A percentile compares a stretch with the other conserved stretches of the same genome.
Evolutionary conservation across 495 filamentous ascomycete genomes (phyloP).

Genomic region (Daldinia bambusicola): DNA sequence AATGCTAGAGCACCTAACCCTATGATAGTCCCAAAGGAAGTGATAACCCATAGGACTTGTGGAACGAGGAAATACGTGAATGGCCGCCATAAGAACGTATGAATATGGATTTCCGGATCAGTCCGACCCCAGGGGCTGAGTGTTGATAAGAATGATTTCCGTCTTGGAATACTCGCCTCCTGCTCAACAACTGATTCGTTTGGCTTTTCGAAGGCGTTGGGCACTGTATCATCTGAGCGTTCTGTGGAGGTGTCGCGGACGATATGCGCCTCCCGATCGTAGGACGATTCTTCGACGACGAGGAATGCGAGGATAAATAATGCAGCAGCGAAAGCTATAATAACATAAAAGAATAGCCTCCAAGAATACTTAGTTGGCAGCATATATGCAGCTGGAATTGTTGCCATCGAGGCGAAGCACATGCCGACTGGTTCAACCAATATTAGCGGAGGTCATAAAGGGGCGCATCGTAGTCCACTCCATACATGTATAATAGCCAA

Average conservation of each 20-base stretch:
- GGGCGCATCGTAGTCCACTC: neutral
- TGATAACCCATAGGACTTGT: constrained; percentile 66
- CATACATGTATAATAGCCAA: constrained; percentile 65
- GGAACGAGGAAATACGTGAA: constrained; percentile 67
- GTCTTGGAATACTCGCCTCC: constrained; percentile 32
- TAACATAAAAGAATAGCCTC: constrained; percentile 63
- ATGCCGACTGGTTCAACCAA: constrained; percentile 31
- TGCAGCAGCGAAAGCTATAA: constrained; percentile 56
- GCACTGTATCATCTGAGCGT: neutral
- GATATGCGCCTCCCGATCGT: constrained; percentile 47
- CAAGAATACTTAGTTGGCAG: constrained; percentile 49
- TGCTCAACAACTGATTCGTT: constrained; percentile 33
- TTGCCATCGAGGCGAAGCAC: constrained; percentile 49
- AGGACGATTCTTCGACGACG: constrained; percentile 64
- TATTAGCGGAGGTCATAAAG: neutral
- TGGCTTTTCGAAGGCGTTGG: constrained; percentile 23
- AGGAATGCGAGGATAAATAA: constrained; percentile 62
- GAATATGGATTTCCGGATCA: constrained; percentile 57
- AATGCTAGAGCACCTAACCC: constrained; percentile 51
- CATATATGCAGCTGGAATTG: constrained; percentile 55
- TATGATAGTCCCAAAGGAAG: constrained; percentile 55
- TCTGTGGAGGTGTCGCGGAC: constrained; percentile 1
- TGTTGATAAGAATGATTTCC: constrained; percentile 57
- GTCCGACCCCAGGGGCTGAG: constrained; percentile 55
- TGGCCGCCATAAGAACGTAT: constrained; percentile 60